A percentile compares a stretch with the other conserved stretches of the same genome.
Evolutionary conservation across 352 stramenopile species (phyloP).

Genomic region (Phytopythium boreale): DNA sequence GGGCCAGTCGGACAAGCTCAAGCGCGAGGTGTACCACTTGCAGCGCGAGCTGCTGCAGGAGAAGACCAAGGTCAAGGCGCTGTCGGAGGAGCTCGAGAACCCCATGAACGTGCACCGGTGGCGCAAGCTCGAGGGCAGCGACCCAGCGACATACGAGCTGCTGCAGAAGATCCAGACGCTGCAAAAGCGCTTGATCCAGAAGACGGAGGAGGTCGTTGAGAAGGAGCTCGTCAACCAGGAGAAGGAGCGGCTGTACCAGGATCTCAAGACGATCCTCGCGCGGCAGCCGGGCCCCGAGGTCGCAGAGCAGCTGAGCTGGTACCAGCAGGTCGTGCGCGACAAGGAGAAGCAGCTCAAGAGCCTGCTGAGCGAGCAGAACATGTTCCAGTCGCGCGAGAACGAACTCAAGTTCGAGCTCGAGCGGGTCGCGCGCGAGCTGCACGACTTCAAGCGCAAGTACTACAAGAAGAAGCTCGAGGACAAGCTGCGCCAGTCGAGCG

Average conservation of each 20-base stretch:
- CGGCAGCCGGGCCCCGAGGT: conserved; percentile 93
- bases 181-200: conserved; percentile 93
- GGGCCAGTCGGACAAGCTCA: conserved; percentile 83
- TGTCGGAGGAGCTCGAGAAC: conserved; percentile 96
- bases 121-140: conserved; percentile 95
- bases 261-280: conserved; percentile 93
- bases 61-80: conserved; percentile 95
- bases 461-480: conserved; percentile 92
- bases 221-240: conserved; percentile 95
- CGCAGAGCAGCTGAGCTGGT: conserved; percentile 93
- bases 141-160: conserved; percentile 94
- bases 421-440: conserved; percentile 86
- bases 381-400: conserved; percentile 93
- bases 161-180: conserved; percentile 97
- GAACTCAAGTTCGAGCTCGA: conserved; percentile 96
- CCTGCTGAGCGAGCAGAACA: conserved; percentile 96
- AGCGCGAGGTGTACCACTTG: conserved; percentile 86
- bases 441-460: conserved; percentile 95
- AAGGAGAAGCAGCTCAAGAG: conserved; percentile 97
- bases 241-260: conserved; percentile 94
- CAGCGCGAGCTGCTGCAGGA: conserved; percentile 93
- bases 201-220: conserved; percentile 94
- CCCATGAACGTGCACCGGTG: conserved; percentile 98
- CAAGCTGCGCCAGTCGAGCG: conserved; percentile 58
- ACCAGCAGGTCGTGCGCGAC: conserved; percentile 94